Conservation (phyloP, 2,329 filamentous ascomycete genomes). For the Verticillium dahliae region DNA sequence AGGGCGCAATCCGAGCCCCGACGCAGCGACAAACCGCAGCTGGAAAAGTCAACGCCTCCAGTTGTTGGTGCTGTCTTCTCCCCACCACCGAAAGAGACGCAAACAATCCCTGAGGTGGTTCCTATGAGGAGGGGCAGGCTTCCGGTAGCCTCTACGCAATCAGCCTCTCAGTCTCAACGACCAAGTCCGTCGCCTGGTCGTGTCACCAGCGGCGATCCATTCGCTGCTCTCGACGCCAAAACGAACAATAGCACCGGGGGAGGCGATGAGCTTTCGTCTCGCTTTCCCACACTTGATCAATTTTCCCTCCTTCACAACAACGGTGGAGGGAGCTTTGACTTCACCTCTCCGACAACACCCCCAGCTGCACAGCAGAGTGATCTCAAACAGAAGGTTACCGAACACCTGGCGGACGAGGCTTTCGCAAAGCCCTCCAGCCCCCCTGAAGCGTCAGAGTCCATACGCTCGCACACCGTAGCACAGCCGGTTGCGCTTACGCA, state of each 20-base stretch:
- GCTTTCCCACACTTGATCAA: conserved; percentile 88
- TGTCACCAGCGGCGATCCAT: conserved; percentile 71
- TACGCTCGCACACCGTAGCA: conserved; percentile 10
- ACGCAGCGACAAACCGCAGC: conserved; percentile 41
- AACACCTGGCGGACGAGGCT: conserved; percentile 77
- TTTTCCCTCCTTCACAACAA: conserved; percentile 86
- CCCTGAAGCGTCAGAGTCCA: conserved; percentile 4
- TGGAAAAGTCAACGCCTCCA: conserved; percentile 49
- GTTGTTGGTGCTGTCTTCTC: conserved; percentile 77
- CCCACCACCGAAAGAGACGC: conserved; percentile 63
- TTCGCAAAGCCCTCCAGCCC: conserved; percentile 48
- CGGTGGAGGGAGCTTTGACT: conserved; percentile 70
- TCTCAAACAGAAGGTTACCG: conserved; percentile 61
- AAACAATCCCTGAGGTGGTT: conserved; percentile 77
- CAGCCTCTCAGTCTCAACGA: conserved; percentile 41
- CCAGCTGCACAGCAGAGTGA: conserved; percentile 43
- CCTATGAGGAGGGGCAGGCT: conserved; percentile 90
- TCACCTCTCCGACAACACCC: conserved; percentile 52
- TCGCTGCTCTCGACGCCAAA: conserved; percentile 77
- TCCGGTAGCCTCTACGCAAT: conserved; percentile 25
- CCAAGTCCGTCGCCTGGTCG: conserved; percentile 64
- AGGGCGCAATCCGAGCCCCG: conserved; percentile 58
- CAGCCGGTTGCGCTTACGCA: conserved; percentile 19
- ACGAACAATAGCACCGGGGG: conserved; percentile 37
- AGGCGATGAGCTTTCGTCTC: conserved; percentile 73